Base-by-base conservation (phyloP, 75 land plant genomes). In the Larix kaempferi region DNA sequence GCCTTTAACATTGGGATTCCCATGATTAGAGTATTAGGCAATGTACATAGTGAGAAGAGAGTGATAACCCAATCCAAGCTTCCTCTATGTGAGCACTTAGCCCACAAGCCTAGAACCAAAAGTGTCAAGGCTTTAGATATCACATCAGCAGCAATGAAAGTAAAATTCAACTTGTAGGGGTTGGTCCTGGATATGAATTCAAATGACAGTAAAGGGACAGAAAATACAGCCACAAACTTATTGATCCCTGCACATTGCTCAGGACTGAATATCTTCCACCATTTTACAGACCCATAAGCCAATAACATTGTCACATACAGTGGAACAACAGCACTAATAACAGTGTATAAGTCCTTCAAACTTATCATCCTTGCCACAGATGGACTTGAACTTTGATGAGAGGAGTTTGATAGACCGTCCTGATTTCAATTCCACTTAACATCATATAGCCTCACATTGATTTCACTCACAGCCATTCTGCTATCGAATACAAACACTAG, bases 21-120 rank as follows among this genome's bases (percentile, higher is more conserved):
- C 90, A 92, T 89, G 54, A 92, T 91, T 17, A 92, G 78, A 13
- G 94, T 92, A 82, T 89, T 92, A 21, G 94, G 94, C 52, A 92
- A 87, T 12, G 91, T 87, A 33, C 80, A 82, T 23, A 92, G 82
- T 23, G 89, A 84, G 76, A 87, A 89, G 56, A 88, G 63, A 14
- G 94, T 92, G 82, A 89, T 92, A 77, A 82, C 74, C 94, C 94
- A 92, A 39, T 89, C 94, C 54, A 89, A 65, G 80, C 69, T 80
- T 17, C 89, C 89, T 15, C 75, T 44, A 26, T 56, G 56, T 13
- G 88, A 56, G 27, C 79, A 84, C 64, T 77, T 76, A 26, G 81
- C 82, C 89, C 89, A 88, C 33, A 80, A 19, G 23, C 35, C 77
- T 21, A 88, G 82, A 15, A 57, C 23, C 17, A 77, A 15, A 59